These are phyloP conservation scores for Ophiostoma montium DNA, from an alignment of 2,329 filamentous ascomycete genomes.

Conservation along the genomic window DNA sequence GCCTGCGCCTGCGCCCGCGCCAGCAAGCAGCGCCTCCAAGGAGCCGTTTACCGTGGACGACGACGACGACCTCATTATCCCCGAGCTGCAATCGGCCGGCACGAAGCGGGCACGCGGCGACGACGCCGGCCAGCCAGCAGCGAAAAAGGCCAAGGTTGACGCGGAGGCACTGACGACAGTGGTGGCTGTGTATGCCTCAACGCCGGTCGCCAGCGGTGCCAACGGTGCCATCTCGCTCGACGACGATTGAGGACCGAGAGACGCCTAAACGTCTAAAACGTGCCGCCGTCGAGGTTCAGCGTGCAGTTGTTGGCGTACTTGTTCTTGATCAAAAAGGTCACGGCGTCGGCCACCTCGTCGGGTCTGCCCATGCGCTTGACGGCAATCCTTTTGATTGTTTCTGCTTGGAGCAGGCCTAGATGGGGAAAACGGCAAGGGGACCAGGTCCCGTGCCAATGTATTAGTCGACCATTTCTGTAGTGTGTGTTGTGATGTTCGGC, in stretches of 20 bases:
- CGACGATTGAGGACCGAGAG: neutral
- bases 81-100: conserved; percentile 7
- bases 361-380: conserved; percentile 49
- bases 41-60: conserved; percentile 18
- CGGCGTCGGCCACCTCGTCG: conserved; percentile 69
- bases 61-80: conserved; percentile 22
- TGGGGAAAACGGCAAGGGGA: neutral
- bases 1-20: conserved; percentile 27
- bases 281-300: conserved; percentile 71
- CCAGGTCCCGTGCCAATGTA: neutral
- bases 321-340: conserved; percentile 62
- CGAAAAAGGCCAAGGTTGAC: conserved; percentile 35
- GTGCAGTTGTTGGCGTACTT: conserved; percentile 77
- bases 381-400: conserved; percentile 36
- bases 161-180: neutral
- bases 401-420: neutral
- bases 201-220: neutral
- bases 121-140: conserved; percentile 20
- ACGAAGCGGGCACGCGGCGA: conserved; percentile 36
- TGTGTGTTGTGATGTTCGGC: neutral
- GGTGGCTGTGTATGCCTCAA: neutral
- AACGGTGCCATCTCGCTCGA: neutral
- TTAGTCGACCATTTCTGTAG: neutral
- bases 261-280: conserved; percentile 48
- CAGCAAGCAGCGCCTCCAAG: conserved; percentile 24